Evolutionary conservation across 2,329 filamentous ascomycete genomes (phyloP).

Genomic region (Beauveria pseudobassiana): DNA sequence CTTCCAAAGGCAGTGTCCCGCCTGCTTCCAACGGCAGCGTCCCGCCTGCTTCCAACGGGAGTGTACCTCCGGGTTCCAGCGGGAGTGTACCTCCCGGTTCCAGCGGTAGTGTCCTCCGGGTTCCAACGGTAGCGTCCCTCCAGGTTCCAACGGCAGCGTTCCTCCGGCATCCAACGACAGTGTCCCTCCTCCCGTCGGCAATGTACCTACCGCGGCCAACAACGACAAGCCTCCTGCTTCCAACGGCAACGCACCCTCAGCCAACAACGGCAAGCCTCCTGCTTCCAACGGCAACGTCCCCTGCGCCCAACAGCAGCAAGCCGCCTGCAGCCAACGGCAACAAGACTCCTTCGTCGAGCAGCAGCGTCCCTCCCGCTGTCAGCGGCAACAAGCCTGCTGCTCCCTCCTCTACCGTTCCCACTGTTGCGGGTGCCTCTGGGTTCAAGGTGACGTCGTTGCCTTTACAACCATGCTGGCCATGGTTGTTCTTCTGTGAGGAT

Average conservation of each 20-base stretch:
- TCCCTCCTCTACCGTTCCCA: neutral
- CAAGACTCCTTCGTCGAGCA: neutral
- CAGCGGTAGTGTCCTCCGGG: too few species aligned
- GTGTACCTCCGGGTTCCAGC: too few species aligned
- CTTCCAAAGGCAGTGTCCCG: too few species aligned
- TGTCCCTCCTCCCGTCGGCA: neutral
- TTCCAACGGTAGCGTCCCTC: too few species aligned
- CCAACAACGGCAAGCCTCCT: neutral
- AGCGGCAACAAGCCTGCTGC: neutral
- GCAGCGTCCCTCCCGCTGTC: neutral
- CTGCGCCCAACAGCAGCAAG: neutral
- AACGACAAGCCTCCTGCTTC: neutral
- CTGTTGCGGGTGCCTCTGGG: neutral
- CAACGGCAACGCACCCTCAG: neutral
- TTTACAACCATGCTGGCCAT: conserved; percentile 9
- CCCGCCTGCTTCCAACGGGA: too few species aligned
- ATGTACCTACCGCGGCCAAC: neutral
- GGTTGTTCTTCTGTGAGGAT: conserved; percentile 6
- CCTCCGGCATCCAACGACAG: too few species aligned
- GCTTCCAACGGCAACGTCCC: neutral
- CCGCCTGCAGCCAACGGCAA: neutral
- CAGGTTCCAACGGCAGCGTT: too few species aligned
- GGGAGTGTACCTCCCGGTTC: too few species aligned
- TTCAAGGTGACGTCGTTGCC: neutral
- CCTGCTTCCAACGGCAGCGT: too few species aligned